These are phyloP conservation scores for Neurospora cerealis DNA, from an alignment of 495 filamentous ascomycete genomes.

Conservation along the genomic window DNA sequence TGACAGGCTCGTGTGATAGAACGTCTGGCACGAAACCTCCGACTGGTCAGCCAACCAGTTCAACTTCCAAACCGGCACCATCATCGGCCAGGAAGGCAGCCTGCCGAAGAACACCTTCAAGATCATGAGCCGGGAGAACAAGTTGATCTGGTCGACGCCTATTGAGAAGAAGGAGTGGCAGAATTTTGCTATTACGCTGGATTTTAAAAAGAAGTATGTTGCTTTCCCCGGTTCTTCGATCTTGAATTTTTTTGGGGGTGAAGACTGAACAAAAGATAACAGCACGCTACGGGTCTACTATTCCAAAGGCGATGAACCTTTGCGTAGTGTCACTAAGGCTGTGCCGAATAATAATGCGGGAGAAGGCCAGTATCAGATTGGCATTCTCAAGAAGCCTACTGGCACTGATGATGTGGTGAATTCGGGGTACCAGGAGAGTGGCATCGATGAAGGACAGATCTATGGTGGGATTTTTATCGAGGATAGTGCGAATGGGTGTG, in stretches of 20 bases:
- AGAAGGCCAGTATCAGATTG: slow-evolving; percentile 47
- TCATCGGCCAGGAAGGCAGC: slow-evolving; percentile 49
- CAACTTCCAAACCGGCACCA: slow-evolving; percentile 43
- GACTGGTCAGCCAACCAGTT: slow-evolving; percentile 48
- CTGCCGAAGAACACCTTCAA: slow-evolving; percentile 77
- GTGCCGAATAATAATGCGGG: slow-evolving; percentile 42
- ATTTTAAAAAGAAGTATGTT: slow-evolving; percentile 40
- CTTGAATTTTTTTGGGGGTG: too few relatives aligned
- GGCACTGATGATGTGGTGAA: slow-evolving; percentile 42
- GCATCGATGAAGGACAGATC: slow-evolving; percentile 42
- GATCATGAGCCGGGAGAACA: slow-evolving; percentile 36
- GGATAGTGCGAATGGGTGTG: slow-evolving; percentile 33
- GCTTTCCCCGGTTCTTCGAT: too few relatives aligned
- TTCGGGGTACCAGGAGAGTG: slow-evolving; percentile 40
- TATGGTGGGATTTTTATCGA: slow-evolving; percentile 49
- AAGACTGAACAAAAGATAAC: background rate
- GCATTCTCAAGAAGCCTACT: slow-evolving; percentile 48
- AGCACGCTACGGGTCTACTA: slow-evolving; percentile 48
- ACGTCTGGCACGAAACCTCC: slow-evolving; percentile 45
- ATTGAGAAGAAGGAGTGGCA: slow-evolving; percentile 39
- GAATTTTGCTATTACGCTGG: slow-evolving; percentile 47
- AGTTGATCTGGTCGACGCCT: slow-evolving; percentile 36
- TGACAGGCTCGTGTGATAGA: slow-evolving; percentile 7
- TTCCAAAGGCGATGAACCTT: slow-evolving; percentile 36
- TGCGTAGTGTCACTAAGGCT: slow-evolving; percentile 36